Evolutionary conservation across 2,329 filamentous ascomycete genomes (phyloP), one percentile per base, ranked within the genome.

Genomic region (Myrmaecium sp.): DNA sequence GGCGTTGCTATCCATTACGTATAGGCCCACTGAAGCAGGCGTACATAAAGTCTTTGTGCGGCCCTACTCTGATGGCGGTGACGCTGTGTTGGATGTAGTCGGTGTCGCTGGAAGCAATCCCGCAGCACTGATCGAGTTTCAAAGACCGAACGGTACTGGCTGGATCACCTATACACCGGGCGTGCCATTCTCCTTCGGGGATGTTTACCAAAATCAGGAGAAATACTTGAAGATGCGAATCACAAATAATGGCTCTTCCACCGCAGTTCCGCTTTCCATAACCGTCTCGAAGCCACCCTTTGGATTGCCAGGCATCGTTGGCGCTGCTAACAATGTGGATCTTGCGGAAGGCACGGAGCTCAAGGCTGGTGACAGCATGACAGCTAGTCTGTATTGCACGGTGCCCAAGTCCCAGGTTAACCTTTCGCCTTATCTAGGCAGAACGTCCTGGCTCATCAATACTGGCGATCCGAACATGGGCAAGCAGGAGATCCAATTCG

Each of bases 221-320:
- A 50, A 46, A 1, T 54, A 51, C 4, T 51, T 69, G 3, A 57
- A 55, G 27, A 51, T 72, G 42, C 57, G 67, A 1, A 40, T 71
- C 14, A 66, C 58, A 18, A 72, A 71, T 37, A 58, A 56, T 25
- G 64, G 59, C 6, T 17, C 27, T 14, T 10, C 25, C 1, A 47
- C 40, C 19, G 60, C 62, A 31, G 59, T 62, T 26, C 54, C 57
- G 2, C 52, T 71, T 2, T 64, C 60, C 0, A 45, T 71, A 9
- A 70, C 66, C 0, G 64, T 73, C 3, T 72, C 67, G 0, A 73
- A 73, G 39, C 65, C 66, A 4, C 68, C 68, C 0, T 69, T 65
- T 28, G 66, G 64, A 9, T 52, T 66, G 3, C 36, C 47, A n/a
- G 61, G 64, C 3, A 57, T 70, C 13, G 56, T 72, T 20, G 53